A percentile compares a stretch with the other conserved stretches of the same genome.
These are phyloP conservation scores for Oryza glumipatula DNA, from an alignment of 176 grass and related monocot species.

Conservation along the genomic window DNA sequence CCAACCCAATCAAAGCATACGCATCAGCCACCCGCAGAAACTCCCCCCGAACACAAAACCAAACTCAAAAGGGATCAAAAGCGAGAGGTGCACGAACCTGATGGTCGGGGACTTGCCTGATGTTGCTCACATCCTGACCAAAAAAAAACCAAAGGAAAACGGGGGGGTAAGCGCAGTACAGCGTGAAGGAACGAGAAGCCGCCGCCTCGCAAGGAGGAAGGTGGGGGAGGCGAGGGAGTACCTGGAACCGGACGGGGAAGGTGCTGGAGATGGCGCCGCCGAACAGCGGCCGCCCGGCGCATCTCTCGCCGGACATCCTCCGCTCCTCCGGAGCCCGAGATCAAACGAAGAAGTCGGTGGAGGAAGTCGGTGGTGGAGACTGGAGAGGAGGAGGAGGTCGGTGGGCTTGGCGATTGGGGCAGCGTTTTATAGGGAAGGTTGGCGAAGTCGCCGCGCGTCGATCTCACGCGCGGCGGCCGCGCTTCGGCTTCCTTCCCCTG, in stretches of 20 bases:
- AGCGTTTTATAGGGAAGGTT: constrained; percentile 1
- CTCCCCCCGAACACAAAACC: not conserved
- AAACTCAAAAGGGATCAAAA: not conserved
- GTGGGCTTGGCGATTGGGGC: not conserved
- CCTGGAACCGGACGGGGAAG: constrained; percentile 82
- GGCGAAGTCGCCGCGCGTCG: constrained; percentile 40
- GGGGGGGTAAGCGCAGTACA: not conserved
- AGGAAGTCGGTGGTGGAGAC: no score
- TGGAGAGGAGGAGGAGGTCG: not conserved
- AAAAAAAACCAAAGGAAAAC: not conserved
- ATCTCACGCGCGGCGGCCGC: constrained; percentile 26
- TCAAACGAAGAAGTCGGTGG: not conserved
- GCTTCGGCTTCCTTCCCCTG: not conserved
- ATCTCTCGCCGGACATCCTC: constrained; percentile 67
- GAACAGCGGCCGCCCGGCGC: constrained; percentile 61
- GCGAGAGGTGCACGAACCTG: constrained; percentile 48
- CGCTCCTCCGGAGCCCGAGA: not conserved
- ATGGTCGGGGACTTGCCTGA: constrained; percentile 81
- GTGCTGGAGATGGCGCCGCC: constrained; percentile 75
- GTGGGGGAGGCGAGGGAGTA: not conserved
- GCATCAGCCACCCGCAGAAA: not conserved
- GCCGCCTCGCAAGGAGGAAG: not conserved
- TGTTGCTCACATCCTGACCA: constrained; percentile 81
- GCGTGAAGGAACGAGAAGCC: not conserved
- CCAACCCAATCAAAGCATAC: not conserved